Base-by-base conservation (phyloP, 2,329 filamentous ascomycete species). In the Rutstroemia sp. region DNA sequence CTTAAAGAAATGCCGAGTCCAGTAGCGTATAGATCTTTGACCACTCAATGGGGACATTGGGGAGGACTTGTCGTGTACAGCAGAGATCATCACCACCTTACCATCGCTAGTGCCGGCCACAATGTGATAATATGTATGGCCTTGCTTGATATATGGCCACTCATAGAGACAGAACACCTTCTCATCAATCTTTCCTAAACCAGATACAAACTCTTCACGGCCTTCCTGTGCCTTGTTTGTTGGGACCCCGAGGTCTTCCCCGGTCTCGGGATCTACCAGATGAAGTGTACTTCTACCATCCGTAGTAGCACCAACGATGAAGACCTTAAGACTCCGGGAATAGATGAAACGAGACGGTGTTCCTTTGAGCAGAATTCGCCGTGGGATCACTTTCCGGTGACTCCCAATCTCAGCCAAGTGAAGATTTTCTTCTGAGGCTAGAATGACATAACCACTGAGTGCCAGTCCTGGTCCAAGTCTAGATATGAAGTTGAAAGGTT, bases 111-210 rank as follows among this genome's bases (percentile, higher is more conserved):
- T 81, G 4, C 80, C 76, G 10, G 87, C 76, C 14, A 89, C 75
- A 34, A 89, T 73, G 65, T 83, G 86, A 1, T 79, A 76, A 69
- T 85, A 87, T 0, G 71, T 76, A 55, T 78, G 80, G n/a, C 74
- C 75, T 39, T 80, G 75, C 55, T 80, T 79, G 34, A 73, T 71
- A 59, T 80, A 82, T 5, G 75, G 68, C 87, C 87, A 91, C 59
- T 88, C 83, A 1, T 78, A 69, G 7, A 91, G 68, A 1, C 80
- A 76, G 45, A 81, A 75, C 1, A 91, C 78, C 41, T 75, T 76
- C 60, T 87, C 83, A 0, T 79, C 78, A 0, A 70, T 60, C 46
- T 79, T 76, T 1, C 80, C 80, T 16, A 90, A 72, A 3, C 78
- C 78, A 16, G 75, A 76, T 30, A 85, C 78, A 56, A 78, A 80